Base-by-base conservation (phyloP, 192 early-diverging fungal species). In the Thamnidium elegans region DNA sequence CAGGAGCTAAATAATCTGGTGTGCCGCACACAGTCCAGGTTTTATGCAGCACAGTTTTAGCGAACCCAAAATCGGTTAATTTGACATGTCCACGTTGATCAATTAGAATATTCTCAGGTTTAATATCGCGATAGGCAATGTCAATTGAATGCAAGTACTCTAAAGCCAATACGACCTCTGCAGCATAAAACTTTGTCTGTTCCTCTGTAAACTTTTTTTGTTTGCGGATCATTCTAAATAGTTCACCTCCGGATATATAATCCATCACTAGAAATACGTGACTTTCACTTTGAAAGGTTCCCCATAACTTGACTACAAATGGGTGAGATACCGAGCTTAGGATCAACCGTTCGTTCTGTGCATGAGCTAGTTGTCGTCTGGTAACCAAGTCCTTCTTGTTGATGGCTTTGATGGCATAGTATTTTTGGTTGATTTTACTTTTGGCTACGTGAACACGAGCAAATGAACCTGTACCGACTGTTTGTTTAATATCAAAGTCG, bases 331-430 rank as follows among this genome's bases (percentile, higher is more conserved):
- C 84, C 63, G 84, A 80, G 42, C 88, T 88, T 14, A 98, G 81
- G 56, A 98, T 95, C 39, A 81, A 79, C 70, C 89, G 89, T 76
- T 98, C 96, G 80, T 94, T 95, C 72, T 96, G 89, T 55, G 90
- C 95, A 65, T 98, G 94, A 74, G 96, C 94, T n/a, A 98, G 92
- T 70, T 96, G 94, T 73, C 90, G 91, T 68, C 91, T 79, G 31
- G 89, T 87, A 54, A 98, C 92, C 6, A 98, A 88, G 55, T 98
- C 92, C 56, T 85, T 69, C 73, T 98, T 98, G 55, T 90, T 87
- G 62, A 98, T 79, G 4, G 95, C 94, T 69, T 98, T 96, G 87
- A 96, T 95, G 7, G 96, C 93, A 70, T 94, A 94, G 76, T 90
- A 93, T 65, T 88, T 84, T 31, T 86, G 85, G 32, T 87, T 93